phyloP scores from a whole-genome alignment of 2,329 filamentous ascomycete species.

The Fusarium euwallaceae region DNA sequence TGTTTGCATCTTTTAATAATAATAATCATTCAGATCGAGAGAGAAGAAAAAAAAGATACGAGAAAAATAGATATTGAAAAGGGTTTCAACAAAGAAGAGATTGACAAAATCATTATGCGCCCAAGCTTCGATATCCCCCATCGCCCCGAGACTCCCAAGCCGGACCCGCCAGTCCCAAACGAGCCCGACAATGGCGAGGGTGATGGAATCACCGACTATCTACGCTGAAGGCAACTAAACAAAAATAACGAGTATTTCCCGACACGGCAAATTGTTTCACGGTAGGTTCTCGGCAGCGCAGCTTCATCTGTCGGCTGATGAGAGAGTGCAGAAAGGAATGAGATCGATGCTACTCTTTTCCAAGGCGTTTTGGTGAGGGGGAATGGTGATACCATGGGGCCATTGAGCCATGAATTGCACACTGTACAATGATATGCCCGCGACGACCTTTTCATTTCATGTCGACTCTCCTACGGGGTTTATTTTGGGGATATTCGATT shows the following conservation, averaged over 20 bases:
- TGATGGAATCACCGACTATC: constrained; percentile 49
- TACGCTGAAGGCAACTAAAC: constrained; percentile 8
- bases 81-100: background rate
- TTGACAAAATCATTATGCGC: constrained; percentile 17
- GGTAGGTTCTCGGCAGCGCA: constrained; percentile 20
- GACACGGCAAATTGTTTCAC: background rate
- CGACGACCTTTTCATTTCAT: background rate
- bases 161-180: constrained; percentile 47
- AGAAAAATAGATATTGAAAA: background rate
- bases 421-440: constrained; percentile 14
- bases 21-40: background rate
- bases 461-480: background rate
- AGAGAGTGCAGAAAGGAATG: constrained; percentile 25
- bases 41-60: background rate
- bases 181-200: constrained; percentile 50
- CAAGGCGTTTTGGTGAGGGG: constrained; percentile 18
- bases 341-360: constrained; percentile 10
- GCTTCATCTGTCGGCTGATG: constrained; percentile 24
- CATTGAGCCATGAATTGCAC: constrained; percentile 1
- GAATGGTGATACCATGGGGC: background rate
- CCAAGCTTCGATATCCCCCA: constrained; percentile 26
- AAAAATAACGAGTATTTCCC: background rate
- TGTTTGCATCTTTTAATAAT: constrained; percentile 4
- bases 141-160: constrained; percentile 51
- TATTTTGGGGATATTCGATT: background rate